phyloP scores from a whole-genome alignment of 2,329 filamentous ascomycete species.

The Colletotrichum horii region DNA sequence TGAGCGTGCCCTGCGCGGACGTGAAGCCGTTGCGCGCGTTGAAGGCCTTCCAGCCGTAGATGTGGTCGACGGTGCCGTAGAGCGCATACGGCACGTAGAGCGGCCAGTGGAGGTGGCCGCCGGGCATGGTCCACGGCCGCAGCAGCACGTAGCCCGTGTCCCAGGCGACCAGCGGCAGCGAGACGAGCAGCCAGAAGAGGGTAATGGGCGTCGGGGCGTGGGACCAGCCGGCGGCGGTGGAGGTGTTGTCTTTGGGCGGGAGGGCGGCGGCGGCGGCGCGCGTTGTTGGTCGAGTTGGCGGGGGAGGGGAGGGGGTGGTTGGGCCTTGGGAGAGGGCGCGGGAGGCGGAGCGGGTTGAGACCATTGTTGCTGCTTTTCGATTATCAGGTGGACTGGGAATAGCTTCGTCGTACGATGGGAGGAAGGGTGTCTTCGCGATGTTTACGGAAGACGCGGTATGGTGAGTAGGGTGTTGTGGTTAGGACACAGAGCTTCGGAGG shows the following conservation, averaged over 20 bases:
- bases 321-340: slow-evolving; percentile 29
- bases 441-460: background rate
- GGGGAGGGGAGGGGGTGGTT: slow-evolving; percentile 24
- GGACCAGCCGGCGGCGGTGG: slow-evolving; percentile 15
- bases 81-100: slow-evolving; percentile 80
- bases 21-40: slow-evolving; percentile 76
- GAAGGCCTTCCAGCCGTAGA: slow-evolving; percentile 81
- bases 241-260: background rate
- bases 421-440: background rate
- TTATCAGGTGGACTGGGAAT: background rate
- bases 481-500: background rate
- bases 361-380: slow-evolving; percentile 31
- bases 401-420: background rate
- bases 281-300: background rate
- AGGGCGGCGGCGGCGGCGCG: slow-evolving; percentile 1
- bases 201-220: slow-evolving; percentile 52
- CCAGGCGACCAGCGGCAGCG: slow-evolving; percentile 81
- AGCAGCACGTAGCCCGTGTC: slow-evolving; percentile 80
- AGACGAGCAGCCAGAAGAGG: slow-evolving; percentile 75
- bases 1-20: slow-evolving; percentile 73
- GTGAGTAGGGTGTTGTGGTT: background rate
- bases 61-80: slow-evolving; percentile 79
- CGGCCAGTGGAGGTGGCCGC: slow-evolving; percentile 73
- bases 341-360: slow-evolving; percentile 41
- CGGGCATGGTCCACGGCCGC: slow-evolving; percentile 82